Conservation (phyloP, 345 rosid species). For the Euphorbia pulcherrima region DNA sequence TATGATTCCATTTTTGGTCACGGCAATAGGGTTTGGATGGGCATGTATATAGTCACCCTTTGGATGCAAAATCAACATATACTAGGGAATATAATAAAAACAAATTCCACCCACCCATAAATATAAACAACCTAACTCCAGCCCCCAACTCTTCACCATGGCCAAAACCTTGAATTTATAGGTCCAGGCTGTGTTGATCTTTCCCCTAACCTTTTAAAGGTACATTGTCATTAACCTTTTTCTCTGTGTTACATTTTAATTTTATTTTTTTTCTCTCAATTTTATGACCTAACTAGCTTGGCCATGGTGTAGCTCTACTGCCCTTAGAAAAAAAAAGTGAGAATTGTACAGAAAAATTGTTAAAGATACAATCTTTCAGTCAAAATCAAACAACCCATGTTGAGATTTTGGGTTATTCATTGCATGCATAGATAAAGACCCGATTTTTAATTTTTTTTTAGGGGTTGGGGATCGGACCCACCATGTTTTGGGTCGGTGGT, state of each 20-base stretch:
- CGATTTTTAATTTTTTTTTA: not conserved
- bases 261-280: slow-evolving; percentile 4
- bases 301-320: not conserved
- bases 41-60: too few relatives aligned
- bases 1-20: not conserved
- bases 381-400: slow-evolving; percentile 7
- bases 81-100: not conserved
- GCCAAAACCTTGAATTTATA: slow-evolving; percentile 17
- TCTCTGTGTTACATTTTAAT: slow-evolving; percentile 2
- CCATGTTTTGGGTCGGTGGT: slow-evolving; percentile 1
- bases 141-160: not conserved
- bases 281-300: slow-evolving; percentile 9
- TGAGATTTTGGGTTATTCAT: not conserved
- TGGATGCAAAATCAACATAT: not conserved
- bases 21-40: slow-evolving; percentile 2
- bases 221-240: slow-evolving; percentile 18
- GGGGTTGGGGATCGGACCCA: slow-evolving; percentile 17
- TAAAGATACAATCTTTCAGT: not conserved
- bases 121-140: not conserved
- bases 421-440: not conserved
- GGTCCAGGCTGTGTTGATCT: slow-evolving; percentile 36
- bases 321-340: not conserved
- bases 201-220: slow-evolving; percentile 25
- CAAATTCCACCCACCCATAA: not conserved
- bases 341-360: not conserved